These are phyloP conservation scores for Aspergillus neoniger DNA, from an alignment of 2,329 filamentous ascomycete genomes.

Conservation along the genomic window DNA sequence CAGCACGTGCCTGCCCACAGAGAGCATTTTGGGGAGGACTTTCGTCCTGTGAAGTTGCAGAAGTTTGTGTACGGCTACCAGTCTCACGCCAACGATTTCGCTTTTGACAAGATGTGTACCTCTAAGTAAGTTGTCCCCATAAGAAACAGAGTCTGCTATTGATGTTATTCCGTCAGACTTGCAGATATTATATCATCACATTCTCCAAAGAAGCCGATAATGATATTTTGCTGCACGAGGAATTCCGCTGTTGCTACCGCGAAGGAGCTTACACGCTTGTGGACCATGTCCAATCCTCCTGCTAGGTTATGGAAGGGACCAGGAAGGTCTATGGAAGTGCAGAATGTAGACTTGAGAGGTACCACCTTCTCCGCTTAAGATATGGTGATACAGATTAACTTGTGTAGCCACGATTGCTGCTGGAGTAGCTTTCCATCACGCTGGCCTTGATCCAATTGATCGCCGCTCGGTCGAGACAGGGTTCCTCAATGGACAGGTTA, in stretches of 20 bases:
- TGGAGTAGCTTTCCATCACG: constrained; percentile 82
- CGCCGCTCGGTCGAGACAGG: constrained; percentile 66
- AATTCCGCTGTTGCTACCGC: constrained; percentile 71
- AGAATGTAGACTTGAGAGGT: constrained; percentile 63
- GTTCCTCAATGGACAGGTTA: constrained; percentile 71
- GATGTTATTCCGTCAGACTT: constrained; percentile 51
- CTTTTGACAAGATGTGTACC: constrained; percentile 71
- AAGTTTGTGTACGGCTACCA: constrained; percentile 76
- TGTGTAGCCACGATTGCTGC: constrained; percentile 47
- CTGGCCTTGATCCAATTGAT: constrained; percentile 67
- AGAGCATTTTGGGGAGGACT: constrained; percentile 76
- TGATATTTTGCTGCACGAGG: constrained; percentile 80
- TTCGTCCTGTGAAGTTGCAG: constrained; percentile 73
- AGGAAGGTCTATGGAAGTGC: constrained; percentile 51
- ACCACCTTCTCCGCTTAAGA: constrained; percentile 23
- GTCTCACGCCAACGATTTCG: constrained; percentile 67
- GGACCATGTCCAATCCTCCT: constrained; percentile 53
- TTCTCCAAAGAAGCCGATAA: constrained; percentile 70
- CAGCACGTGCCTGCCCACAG: constrained; percentile 64
- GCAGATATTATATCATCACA: constrained; percentile 67
- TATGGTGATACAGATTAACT: constrained; percentile 12
- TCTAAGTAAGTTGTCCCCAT: constrained; percentile 48
- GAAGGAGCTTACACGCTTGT: constrained; percentile 66
- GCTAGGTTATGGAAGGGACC: constrained; percentile 67
- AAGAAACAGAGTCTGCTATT: not conserved